Evolutionary conservation across 169 alveolate genomes (phyloP).

Genomic region (Theileria annulata): DNA sequence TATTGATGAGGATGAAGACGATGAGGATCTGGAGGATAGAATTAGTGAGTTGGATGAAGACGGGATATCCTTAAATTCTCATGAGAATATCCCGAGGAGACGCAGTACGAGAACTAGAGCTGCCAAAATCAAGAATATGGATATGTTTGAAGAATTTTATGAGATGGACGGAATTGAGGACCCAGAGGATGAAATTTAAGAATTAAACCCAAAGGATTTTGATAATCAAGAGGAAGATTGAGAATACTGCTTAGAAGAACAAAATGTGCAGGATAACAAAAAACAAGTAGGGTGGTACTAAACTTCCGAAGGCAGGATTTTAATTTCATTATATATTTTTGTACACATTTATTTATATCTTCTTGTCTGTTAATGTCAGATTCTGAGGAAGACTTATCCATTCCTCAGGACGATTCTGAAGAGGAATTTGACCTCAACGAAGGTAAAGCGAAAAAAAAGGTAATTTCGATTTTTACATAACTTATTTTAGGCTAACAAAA

Average conservation of each 20-base stretch:
- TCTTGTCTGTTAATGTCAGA: conserved; percentile 7
- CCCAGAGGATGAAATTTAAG: background rate
- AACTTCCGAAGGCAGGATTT: background rate
- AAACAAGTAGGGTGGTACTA: background rate
- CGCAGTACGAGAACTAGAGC: background rate
- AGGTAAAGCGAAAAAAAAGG: background rate
- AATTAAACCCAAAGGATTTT: background rate
- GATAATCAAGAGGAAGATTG: background rate
- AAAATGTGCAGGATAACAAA: background rate
- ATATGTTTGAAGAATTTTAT: background rate
- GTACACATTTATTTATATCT: conserved; percentile 1
- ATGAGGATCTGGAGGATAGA: background rate
- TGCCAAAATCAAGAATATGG: background rate
- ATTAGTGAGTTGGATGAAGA: background rate
- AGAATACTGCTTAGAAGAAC: background rate
- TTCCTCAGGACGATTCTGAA: background rate
- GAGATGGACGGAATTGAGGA: background rate
- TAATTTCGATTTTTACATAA: background rate
- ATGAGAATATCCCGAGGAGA: background rate
- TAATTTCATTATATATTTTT: conserved; percentile 2
- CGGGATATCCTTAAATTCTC: background rate
- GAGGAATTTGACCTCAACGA: background rate
- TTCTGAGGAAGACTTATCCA: conserved; percentile 11
- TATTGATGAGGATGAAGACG: background rate
- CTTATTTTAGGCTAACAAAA: background rate